Evolutionary conservation across 305 asterid genomes (phyloP), one percentile per base, ranked within the genome.

Genomic region (Galium porrigens): DNA sequence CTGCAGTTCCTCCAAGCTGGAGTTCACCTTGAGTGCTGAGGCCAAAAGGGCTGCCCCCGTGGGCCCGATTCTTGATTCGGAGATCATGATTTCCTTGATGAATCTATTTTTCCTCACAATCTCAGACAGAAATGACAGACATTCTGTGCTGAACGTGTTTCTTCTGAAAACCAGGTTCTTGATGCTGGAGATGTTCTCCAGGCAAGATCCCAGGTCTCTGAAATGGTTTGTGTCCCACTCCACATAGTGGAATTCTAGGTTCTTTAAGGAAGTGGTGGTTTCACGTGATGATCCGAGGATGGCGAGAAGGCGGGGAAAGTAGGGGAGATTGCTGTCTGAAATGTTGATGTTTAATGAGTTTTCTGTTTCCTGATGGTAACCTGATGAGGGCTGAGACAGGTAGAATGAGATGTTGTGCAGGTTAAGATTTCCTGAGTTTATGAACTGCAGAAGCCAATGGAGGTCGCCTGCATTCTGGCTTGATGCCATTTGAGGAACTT

Each of bases 41-140:
- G 95, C 94, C 6, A 89, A 46, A 17, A 72, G 4, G 0, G 61
- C 44, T 39, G 90, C 92, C 42, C 97, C 97, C 34, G 70, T 58
- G 0, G 94, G 44, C 0, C 95, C 95, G 41, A 90, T 80, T 0
- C 88, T 69, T 12, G 97, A 87, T 73, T 86, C 90, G 1, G 85
- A 75, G 27, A 87, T 32, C 72, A 67, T 76, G 30, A 90, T 74
- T 65, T 78, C 85, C 58, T 77, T 84, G 51, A 87, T 51, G 61
- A 52, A 65, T 39, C 66, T 76, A 73, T 83, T 85, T 32, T 48
- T 65, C 76, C 72, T 77, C 52, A 90, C 12, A 58, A 74, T 61
- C 4, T 75, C 76, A 0, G 88, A 78, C 7, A 89, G 73, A 80
- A 80, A 86, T 5, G 80, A 68, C 22, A 90, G 67, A 32, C 95